These are phyloP conservation scores for Cladophialophora chaetospira DNA, from an alignment of 2,329 filamentous ascomycete genomes.

Conservation along the genomic window DNA sequence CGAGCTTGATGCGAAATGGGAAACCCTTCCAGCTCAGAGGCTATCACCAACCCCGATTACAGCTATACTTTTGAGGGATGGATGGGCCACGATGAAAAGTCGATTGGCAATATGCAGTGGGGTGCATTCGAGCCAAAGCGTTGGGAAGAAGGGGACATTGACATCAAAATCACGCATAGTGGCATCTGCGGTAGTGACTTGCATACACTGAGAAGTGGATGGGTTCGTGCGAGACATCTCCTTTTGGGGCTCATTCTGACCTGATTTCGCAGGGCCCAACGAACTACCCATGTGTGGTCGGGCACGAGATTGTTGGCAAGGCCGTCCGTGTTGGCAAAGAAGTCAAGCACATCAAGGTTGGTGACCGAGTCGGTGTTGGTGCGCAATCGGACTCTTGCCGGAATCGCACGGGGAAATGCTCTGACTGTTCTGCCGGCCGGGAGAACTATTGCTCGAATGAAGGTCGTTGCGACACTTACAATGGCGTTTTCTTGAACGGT, in stretches of 20 bases:
- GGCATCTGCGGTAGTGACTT: conserved; percentile 67
- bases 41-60: neutral
- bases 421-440: conserved; percentile 51
- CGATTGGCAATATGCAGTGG: neutral
- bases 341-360: conserved; percentile 54
- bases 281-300: conserved; percentile 55
- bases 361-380: conserved; percentile 66
- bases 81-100: neutral
- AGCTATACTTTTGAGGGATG: neutral
- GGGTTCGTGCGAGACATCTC: neutral
- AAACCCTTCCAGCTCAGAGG: neutral
- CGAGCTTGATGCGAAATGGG: neutral
- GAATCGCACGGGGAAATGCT: conserved; percentile 45
- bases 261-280: neutral
- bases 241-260: neutral
- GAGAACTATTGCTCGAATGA: conserved; percentile 41
- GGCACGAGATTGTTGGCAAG: conserved; percentile 66
- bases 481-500: conserved; percentile 59
- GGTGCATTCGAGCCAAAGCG: neutral
- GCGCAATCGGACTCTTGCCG: conserved; percentile 61
- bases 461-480: conserved; percentile 55
- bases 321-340: conserved; percentile 56
- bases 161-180: conserved; percentile 67
- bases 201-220: conserved; percentile 38
- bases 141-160: conserved; percentile 51